Base-by-base conservation (phyloP, 1,284 basidiomycete genomes). In the Puccinia novopanici region DNA sequence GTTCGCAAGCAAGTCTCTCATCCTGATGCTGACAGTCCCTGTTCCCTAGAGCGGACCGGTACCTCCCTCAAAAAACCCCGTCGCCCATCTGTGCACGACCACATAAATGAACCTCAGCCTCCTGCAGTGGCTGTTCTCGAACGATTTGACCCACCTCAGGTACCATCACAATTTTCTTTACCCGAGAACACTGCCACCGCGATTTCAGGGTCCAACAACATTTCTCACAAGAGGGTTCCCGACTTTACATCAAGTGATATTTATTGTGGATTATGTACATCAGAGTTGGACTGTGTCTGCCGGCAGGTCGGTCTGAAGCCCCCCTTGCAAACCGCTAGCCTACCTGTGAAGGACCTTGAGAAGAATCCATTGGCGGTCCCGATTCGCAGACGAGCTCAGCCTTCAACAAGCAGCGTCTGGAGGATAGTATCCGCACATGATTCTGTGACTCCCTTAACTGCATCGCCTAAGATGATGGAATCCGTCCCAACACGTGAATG, bases 211-310 rank as follows among this genome's bases (percentile, higher is more conserved):
- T 48, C 59, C 6, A 76, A 19, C 37, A 19, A 37, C 52, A 9
- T 52, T 22, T 70, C 54, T 34, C 40, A 40, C 52, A 79, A 72
- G 55, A 67, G 30, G n/a, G 50, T 67, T 48, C 63, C 74, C n/a
- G 65, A 70, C 17, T 79, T 72, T 48, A 71, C 50, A 45, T 68
- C 67, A 9, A 70, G 52, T n/a, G 76, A 79, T 59, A 70, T 59
- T 61, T 45, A 55, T 59, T 79, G 76, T 79, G 76, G 76, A 71
- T 61, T 79, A 57, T 79, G 76, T 61, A 79, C 76, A 59, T 79
- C 76, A 59, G 76, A 79, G 55, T 48, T 59, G 17, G 76, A 79
- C 42, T 79, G 76, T 40, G 76, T 79, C 27, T 79, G 76, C 30
- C 76, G 76, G 45, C 76, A 79, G 42, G 76, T 79, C 9, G 76